These are phyloP conservation scores for Mortierella sp. DNA, from an alignment of 371 early-diverging fungal genomes.

Conservation along the genomic window DNA sequence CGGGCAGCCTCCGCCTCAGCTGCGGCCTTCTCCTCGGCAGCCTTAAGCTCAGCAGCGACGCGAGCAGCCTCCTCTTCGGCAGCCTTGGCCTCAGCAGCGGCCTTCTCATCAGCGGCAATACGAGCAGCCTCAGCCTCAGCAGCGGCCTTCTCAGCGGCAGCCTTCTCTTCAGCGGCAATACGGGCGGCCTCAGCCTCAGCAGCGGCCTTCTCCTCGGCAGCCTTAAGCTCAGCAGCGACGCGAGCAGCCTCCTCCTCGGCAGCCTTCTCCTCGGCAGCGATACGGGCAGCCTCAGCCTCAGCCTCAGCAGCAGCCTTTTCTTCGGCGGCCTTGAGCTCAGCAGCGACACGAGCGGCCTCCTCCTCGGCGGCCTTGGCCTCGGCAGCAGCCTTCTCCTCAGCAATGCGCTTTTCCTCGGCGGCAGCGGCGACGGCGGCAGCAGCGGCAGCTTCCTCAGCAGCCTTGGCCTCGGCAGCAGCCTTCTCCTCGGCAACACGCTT, in stretches of 20 bases:
- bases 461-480: not conserved
- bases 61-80: conserved; percentile 21
- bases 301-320: not conserved
- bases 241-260: conserved; percentile 8
- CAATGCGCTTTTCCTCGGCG: not conserved
- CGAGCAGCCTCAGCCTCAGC: conserved; percentile 8
- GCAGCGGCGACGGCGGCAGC: not conserved
- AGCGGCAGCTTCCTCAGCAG: not conserved
- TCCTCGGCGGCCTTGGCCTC: conserved; percentile 4
- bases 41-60: conserved; percentile 18
- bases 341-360: conserved; percentile 6
- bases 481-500: not conserved
- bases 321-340: not conserved
- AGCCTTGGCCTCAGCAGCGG: conserved; percentile 17
- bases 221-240: too few species aligned
- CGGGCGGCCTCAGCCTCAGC: conserved; percentile 22
- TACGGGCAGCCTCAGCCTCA: conserved; percentile 3
- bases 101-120: conserved; percentile 16
- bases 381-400: not conserved
- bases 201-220: conserved; percentile 7
- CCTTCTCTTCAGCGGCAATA: conserved; percentile 11
- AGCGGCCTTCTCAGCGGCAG: conserved; percentile 7
- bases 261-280: conserved; percentile 9
- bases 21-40: conserved; percentile 14
- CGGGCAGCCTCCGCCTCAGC: conserved; percentile 33